Percentiles rank a stretch among this genome's conserved stretches.
Evolutionary conservation across 257 asterid genomes (phyloP).

Genomic region (Solanum megistacrolobum): DNA sequence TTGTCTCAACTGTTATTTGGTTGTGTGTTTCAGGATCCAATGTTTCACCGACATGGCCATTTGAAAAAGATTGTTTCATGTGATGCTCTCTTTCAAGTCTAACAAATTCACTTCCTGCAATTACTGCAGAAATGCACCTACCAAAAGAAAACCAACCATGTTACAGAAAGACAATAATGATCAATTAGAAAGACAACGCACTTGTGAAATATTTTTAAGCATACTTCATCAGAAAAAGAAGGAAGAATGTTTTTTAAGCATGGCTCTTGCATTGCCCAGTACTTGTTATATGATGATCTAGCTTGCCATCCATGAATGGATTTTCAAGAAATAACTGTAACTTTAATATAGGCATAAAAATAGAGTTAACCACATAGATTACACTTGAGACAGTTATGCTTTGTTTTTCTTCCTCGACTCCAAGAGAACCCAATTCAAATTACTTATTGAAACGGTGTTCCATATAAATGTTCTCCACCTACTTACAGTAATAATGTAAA

Average conservation of each 20-base stretch:
- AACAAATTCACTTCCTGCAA: conserved; percentile 82
- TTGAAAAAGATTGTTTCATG: conserved; percentile 64
- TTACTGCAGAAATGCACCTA: conserved; percentile 90
- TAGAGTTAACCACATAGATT: background rate
- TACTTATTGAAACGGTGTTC: background rate
- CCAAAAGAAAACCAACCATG: conserved; percentile 3
- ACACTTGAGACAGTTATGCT: background rate
- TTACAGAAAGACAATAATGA: background rate
- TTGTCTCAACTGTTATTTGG: conserved; percentile 60
- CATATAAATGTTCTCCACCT: background rate
- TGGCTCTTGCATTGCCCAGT: background rate
- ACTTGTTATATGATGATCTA: background rate
- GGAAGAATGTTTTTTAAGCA: background rate
- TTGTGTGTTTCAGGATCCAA: conserved; percentile 47
- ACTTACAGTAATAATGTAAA: background rate
- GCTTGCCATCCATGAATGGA: background rate
- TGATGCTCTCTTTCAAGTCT: conserved; percentile 81
- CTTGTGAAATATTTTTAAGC: background rate
- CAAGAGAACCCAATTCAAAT: background rate
- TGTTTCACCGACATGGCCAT: conserved; percentile 56
- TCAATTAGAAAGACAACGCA: background rate
- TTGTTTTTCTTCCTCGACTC: background rate
- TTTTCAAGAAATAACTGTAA: background rate
- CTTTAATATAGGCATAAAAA: background rate
- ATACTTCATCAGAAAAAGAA: background rate